Percentiles rank a stretch among this genome's conserved stretches.
phyloP scores from a whole-genome alignment of 73 alveolate species.

The Paramecium primaurelia region DNA sequence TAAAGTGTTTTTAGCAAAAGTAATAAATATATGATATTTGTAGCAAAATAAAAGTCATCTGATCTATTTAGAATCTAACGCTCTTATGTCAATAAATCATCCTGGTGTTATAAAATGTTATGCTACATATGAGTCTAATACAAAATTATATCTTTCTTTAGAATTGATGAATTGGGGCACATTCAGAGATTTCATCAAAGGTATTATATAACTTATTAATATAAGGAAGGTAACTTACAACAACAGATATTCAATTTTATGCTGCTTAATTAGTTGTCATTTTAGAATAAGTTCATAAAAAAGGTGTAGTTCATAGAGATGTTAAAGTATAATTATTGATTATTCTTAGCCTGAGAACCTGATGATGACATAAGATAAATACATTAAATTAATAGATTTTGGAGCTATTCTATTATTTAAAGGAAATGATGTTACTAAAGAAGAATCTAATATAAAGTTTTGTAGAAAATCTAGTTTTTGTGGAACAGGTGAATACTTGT shows the following conservation, averaged over 20 bases:
- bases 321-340: not conserved
- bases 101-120: conserved; percentile 43
- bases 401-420: conserved; percentile 10
- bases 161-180: conserved; percentile 33
- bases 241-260: not conserved
- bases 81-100: not conserved
- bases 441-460: not conserved
- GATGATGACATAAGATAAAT: conserved; percentile 48
- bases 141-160: not conserved
- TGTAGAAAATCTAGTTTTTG: conserved; percentile 48
- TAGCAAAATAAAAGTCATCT: conserved; percentile 30
- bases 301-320: conserved; percentile 32
- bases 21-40: not conserved
- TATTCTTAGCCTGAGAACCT: conserved; percentile 47
- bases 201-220: not conserved
- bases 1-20: conserved; percentile 37
- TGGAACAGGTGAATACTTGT: conserved; percentile 64
- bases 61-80: conserved; percentile 8
- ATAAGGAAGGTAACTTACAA: not conserved
- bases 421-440: conserved; percentile 20
- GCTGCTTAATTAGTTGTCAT: not conserved
- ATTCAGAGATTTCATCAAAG: conserved; percentile 39
- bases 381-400: conserved; percentile 47
- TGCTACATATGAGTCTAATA: conserved; percentile 11
- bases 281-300: not conserved